Evolutionary conservation across 345 rosid genomes (phyloP).

Genomic region (Gynandropsis gynandra): DNA sequence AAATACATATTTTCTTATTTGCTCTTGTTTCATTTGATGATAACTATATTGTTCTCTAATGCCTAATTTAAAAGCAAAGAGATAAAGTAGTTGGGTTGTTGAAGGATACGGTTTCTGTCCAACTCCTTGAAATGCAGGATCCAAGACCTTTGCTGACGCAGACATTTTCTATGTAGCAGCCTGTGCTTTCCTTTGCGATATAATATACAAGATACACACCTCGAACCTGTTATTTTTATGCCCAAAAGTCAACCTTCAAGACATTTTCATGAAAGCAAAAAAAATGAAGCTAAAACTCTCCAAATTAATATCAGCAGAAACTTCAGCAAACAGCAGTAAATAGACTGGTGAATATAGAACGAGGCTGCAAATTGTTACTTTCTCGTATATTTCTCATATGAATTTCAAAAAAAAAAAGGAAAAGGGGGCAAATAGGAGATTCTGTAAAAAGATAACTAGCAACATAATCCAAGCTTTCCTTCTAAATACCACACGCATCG

Average conservation of each 20-base stretch:
- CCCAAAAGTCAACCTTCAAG: too few species aligned
- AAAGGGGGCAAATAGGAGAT: too few species aligned
- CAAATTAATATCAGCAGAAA: neutral
- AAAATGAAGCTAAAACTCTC: neutral
- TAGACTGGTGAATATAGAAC: too few species aligned
- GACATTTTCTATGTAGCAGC: constrained; percentile 41
- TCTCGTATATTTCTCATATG: too few species aligned
- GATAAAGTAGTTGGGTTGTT: neutral
- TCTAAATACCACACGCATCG: too few species aligned
- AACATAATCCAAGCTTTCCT: too few species aligned
- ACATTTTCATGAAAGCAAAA: too few species aligned
- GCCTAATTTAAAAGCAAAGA: neutral
- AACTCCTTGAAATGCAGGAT: constrained; percentile 93
- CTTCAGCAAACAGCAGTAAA: too few species aligned
- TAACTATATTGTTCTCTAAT: neutral
- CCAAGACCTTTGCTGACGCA: constrained; percentile 64
- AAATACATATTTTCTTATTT: neutral
- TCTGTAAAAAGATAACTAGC: too few species aligned
- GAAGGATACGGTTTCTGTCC: constrained; percentile 95
- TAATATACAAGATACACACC: neutral
- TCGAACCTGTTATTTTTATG: constrained; percentile 15
- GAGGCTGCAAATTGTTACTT: too few species aligned
- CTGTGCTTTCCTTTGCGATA: neutral
- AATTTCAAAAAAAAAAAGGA: too few species aligned
- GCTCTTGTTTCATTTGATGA: neutral